Percentiles rank a stretch among this genome's conserved stretches.
Evolutionary conservation across 768 basidiomycete genomes (phyloP).

Genomic region (Tephrocybe sp.): DNA sequence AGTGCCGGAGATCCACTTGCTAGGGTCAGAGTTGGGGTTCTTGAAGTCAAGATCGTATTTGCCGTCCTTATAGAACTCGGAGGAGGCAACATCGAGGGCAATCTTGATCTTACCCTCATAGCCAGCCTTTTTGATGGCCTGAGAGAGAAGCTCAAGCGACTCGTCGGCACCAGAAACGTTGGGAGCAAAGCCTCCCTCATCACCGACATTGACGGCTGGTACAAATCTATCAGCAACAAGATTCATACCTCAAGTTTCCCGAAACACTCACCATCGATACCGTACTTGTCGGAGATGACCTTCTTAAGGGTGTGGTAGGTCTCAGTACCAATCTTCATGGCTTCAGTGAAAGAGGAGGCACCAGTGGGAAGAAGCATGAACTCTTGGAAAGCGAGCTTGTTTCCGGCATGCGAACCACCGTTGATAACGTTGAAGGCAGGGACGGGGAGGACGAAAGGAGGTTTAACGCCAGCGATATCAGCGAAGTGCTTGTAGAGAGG

Average conservation of each 20-base stretch:
- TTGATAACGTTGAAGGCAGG: slow-evolving; percentile 99
- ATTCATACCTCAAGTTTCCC: slow-evolving; percentile 12
- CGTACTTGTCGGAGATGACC: slow-evolving; percentile 98
- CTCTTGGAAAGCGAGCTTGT: slow-evolving; percentile 99
- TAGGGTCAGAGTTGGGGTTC: slow-evolving; percentile 98
- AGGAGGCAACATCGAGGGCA: slow-evolving; percentile 96
- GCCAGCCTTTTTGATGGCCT: slow-evolving; percentile 97
- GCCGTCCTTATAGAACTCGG: slow-evolving; percentile 99
- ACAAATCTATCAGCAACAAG: slow-evolving; percentile 9
- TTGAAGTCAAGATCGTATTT: slow-evolving; percentile 99
- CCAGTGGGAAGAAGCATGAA: slow-evolving; percentile 99
- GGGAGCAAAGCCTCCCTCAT: slow-evolving; percentile 99
- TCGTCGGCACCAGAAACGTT: slow-evolving; percentile 98
- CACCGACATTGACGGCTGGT: slow-evolving; percentile 96
- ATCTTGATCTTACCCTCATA: slow-evolving; percentile 99
- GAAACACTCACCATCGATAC: slow-evolving; percentile 80
- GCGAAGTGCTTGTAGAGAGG: slow-evolving; percentile 97
- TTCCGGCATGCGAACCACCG: slow-evolving; percentile 98
- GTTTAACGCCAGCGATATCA: slow-evolving; percentile 91
- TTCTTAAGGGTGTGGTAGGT: slow-evolving; percentile 98
- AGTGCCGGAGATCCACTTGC: slow-evolving; percentile 91
- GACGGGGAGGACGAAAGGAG: slow-evolving; percentile 87
- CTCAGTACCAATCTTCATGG: slow-evolving; percentile 98
- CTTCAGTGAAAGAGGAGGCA: slow-evolving; percentile 88
- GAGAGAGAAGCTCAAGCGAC: slow-evolving; percentile 90